Evolutionary conservation across 208 protist genomes (phyloP), one percentile per base, ranked within the genome.

Genomic region (Trypanosoma avium): DNA sequence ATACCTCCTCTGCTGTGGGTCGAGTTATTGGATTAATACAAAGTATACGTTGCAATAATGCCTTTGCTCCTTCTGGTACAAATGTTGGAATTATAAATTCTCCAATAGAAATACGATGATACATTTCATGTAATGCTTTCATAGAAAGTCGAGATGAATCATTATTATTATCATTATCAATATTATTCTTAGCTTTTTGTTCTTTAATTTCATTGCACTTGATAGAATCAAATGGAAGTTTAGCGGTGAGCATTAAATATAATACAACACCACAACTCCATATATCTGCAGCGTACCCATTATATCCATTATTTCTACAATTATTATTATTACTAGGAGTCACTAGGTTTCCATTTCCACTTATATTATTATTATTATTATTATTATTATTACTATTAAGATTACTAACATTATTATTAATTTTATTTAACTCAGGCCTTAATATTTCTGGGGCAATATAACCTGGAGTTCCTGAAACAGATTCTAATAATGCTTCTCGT

Each of bases 201-300:
- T 47, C 36, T 13, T 42, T 5, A 19, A 17, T 19, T 3, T 47
- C 42, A 12, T 47, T 19, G 10, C 82, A n/a, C n/a, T n/a, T n/a
- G n/a, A 63, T 77, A 9, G 81, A 55, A 57, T 88, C 95, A 53
- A 97, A 97, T 8, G 92, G 90, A 15, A 92, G 64, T 0, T 79
- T 72, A 26, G 82, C 88, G 13, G 87, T 75, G 24, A 97, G 57
- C 88, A 97, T 95, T 68, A 94, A 82, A 63, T 94, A 98, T 0
- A 97, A 61, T 19, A 98, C 62, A 13, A 97, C 89, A 30, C 97
- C 97, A 38, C 88, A 90, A 12, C 80, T 80, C 97, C 97, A 98
- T 82, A 94, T 96, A 71, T 98, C 97, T 3, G 93, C 86, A 12
- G 86, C 78, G 59, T 93, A 86, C 36, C 87, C 93, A 13, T 90